A percentile compares a stretch with the other conserved stretches of the same genome.
These are phyloP conservation scores for Termitomyces sp. DNA, from an alignment of 768 basidiomycete genomes.

Conservation along the genomic window DNA sequence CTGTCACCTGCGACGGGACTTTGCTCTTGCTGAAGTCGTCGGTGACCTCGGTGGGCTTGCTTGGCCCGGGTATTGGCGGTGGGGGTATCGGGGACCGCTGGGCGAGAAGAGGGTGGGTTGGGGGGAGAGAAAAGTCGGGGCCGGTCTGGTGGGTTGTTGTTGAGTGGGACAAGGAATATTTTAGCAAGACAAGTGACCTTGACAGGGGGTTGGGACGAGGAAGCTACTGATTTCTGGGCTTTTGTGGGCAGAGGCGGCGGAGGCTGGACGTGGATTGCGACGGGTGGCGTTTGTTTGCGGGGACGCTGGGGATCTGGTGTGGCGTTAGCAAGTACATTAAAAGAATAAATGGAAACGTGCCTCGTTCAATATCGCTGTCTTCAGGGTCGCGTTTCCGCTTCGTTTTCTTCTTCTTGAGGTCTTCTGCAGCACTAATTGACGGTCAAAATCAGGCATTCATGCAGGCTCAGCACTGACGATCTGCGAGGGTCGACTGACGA, in stretches of 20 bases:
- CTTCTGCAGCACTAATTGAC: constrained; percentile 31
- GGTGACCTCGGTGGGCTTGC: constrained; percentile 71
- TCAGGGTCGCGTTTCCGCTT: constrained; percentile 77
- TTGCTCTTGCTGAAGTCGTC: constrained; percentile 90
- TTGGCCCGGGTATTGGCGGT: constrained; percentile 74
- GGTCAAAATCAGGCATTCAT: constrained; percentile 2
- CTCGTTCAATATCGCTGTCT: constrained; percentile 66
- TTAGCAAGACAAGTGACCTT: constrained; percentile 18
- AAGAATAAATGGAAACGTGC: constrained; percentile 20
- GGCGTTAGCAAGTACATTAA: not conserved
- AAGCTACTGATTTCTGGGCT: constrained; percentile 46
- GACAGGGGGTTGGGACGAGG: constrained; percentile 24
- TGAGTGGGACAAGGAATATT: not conserved
- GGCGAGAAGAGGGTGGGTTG: constrained; percentile 45
- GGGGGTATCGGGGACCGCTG: constrained; percentile 58
- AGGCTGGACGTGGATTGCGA: constrained; percentile 28
- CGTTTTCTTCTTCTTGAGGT: constrained; percentile 76
- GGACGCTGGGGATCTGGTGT: constrained; percentile 45
- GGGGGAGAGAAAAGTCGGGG: constrained; percentile 62
- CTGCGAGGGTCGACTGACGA: constrained; percentile 59
- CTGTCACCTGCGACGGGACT: constrained; percentile 62
- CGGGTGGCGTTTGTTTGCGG: constrained; percentile 56
- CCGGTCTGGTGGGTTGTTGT: constrained; percentile 26
- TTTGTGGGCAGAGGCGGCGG: constrained; percentile 40
- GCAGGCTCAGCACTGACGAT: constrained; percentile 36